These are phyloP conservation scores for Colletotrichum godetiae DNA, from an alignment of 2,329 filamentous ascomycete genomes.

Conservation along the genomic window DNA sequence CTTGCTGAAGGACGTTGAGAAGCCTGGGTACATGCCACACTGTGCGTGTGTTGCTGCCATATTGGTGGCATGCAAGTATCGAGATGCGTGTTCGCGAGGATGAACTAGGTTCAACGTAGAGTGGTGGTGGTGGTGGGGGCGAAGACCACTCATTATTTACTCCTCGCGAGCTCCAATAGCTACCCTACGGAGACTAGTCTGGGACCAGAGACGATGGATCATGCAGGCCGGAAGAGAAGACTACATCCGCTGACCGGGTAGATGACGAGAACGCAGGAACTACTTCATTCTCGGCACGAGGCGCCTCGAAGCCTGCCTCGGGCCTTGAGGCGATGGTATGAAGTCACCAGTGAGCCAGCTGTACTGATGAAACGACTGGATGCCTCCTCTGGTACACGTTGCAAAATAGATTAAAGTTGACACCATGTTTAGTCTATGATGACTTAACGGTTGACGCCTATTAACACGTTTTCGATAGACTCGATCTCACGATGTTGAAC, in stretches of 20 bases:
- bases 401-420: no score
- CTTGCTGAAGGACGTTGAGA: not conserved
- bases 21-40: constrained; percentile 6
- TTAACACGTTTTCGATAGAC: not conserved
- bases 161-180: not conserved
- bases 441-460: not conserved
- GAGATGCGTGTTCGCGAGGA: not conserved
- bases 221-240: constrained; percentile 12
- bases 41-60: not conserved
- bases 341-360: not conserved
- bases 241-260: not conserved
- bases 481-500: not conserved
- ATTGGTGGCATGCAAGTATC: not conserved
- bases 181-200: constrained; percentile 17
- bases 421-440: not conserved
- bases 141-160: constrained; percentile 1
- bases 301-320: not conserved
- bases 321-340: not conserved
- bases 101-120: not conserved
- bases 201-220: not conserved
- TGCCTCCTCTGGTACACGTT: no score
- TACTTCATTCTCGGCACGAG: not conserved
- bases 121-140: not conserved
- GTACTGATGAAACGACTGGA: not conserved
- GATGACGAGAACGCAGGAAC: not conserved